phyloP scores from a whole-genome alignment of 306 rosid species.

The Quercus mongolica region DNA sequence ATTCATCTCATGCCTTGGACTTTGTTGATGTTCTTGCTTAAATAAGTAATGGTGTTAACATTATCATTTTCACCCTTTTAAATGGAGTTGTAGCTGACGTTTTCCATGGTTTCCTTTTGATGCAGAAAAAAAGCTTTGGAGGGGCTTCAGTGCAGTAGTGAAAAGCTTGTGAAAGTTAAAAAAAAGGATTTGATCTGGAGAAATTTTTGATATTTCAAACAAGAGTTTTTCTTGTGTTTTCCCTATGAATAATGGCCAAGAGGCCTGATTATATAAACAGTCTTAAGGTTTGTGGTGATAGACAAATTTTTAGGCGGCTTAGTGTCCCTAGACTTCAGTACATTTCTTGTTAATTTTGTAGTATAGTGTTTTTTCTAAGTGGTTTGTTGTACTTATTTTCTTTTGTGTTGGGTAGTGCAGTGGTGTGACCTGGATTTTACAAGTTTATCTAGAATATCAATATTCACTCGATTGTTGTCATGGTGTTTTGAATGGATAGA shows the following conservation, averaged over 20 bases:
- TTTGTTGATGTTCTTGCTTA: not conserved
- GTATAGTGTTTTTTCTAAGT: constrained; percentile 6
- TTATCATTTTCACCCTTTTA: not conserved
- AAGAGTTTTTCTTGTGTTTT: constrained; percentile 19
- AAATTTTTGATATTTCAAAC: constrained; percentile 26
- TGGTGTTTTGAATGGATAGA: not conserved
- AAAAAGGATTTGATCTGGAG: constrained; percentile 18
- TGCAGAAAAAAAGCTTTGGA: constrained; percentile 38
- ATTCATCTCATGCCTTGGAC: not conserved
- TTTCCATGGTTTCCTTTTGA: constrained; percentile 18
- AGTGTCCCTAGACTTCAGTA: constrained; percentile 27
- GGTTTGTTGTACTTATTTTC: constrained; percentile 5
- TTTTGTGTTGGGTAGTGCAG: constrained; percentile 13
- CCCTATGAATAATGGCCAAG: constrained; percentile 37
- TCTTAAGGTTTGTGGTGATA: constrained; percentile 27
- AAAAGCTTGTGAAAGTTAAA: constrained; percentile 31
- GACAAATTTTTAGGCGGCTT: constrained; percentile 36
- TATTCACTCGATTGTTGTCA: not conserved
- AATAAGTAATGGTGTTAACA: not conserved
- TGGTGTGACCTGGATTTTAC: constrained; percentile 20
- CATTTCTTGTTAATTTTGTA: constrained; percentile 31
- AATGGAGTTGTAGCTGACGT: constrained; percentile 17
- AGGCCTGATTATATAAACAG: constrained; percentile 29
- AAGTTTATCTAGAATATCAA: not conserved
- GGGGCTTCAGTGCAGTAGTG: constrained; percentile 12